phyloP scores from a whole-genome alignment of 164 flowering plant species.

The Magnolia sinica region DNA sequence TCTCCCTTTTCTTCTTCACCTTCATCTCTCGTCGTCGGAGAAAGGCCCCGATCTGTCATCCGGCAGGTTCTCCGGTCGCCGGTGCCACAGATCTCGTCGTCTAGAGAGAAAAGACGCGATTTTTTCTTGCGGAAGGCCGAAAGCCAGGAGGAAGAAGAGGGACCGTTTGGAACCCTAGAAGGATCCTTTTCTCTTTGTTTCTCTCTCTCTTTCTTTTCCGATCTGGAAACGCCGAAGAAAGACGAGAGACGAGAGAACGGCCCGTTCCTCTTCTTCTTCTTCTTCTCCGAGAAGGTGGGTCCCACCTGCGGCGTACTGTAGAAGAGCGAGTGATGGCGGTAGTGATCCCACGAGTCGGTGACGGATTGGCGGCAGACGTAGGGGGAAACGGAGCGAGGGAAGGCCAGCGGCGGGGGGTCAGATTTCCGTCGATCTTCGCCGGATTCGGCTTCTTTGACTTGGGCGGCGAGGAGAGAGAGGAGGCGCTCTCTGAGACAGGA shows the following conservation, averaged over 20 bases:
- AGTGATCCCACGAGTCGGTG: conserved; percentile 3
- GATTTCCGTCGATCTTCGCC: background rate
- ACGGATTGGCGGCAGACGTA: conserved; percentile 46
- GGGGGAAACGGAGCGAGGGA: conserved; percentile 89
- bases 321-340: conserved; percentile 25
- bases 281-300: conserved; percentile 20
- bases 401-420: conserved; percentile 26
- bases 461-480: conserved; percentile 3
- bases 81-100: background rate
- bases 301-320: conserved; percentile 75
- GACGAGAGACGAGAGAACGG: background rate
- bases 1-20: conserved; percentile 13
- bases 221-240: background rate
- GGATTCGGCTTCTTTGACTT: background rate
- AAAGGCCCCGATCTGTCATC: conserved; percentile 60
- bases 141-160: conserved; percentile 20
- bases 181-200: background rate
- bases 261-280: conserved; percentile 1
- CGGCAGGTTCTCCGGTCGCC: conserved; percentile 18
- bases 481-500: conserved; percentile 12
- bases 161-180: background rate
- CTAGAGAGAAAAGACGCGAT: conserved; percentile 10
- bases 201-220: background rate
- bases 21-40: conserved; percentile 36
- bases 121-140: conserved; percentile 16